A percentile compares a stretch with the other conserved stretches of the same genome.
Conservation (phyloP, 192 early-diverging fungal genomes). For the Paraglomus occultum region DNA sequence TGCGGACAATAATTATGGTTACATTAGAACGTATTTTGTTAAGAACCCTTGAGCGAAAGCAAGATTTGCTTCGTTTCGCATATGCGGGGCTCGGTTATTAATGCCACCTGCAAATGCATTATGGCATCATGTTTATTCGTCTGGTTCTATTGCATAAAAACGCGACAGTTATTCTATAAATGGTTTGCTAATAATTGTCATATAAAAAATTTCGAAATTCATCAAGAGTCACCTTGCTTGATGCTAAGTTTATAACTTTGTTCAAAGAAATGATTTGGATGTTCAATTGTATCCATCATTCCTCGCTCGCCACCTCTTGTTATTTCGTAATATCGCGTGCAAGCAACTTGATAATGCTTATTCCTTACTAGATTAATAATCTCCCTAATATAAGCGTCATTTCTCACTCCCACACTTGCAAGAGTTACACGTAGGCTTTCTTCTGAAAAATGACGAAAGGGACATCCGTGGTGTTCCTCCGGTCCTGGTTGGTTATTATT, state of each 20-base stretch:
- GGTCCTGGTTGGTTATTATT: conserved; percentile 71
- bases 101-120: no score
- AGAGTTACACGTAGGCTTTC: conserved; percentile 65
- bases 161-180: no score
- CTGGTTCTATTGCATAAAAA: no score
- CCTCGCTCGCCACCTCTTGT: conserved; percentile 41
- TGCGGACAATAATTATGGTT: no score
- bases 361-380: conserved; percentile 63
- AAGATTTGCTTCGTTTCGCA: no score
- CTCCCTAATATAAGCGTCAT: conserved; percentile 60
- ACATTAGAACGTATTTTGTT: no score
- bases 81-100: no score
- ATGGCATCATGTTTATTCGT: no score
- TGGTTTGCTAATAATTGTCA: no score
- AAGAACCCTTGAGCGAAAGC: no score
- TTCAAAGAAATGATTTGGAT: conserved; percentile 96
- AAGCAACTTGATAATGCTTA: conserved; percentile 91
- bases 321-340: conserved; percentile 84
- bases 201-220: no score
- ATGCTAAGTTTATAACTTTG: conserved; percentile 30
- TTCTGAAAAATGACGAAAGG: conserved; percentile 79
- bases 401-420: conserved; percentile 48
- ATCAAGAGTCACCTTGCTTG: no score
- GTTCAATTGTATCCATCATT: conserved; percentile 69
- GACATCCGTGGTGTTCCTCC: conserved; percentile 93